phyloP scores from a whole-genome alignment of 225 moss, liverwort and hornwort species.

The Neckera pumila region DNA sequence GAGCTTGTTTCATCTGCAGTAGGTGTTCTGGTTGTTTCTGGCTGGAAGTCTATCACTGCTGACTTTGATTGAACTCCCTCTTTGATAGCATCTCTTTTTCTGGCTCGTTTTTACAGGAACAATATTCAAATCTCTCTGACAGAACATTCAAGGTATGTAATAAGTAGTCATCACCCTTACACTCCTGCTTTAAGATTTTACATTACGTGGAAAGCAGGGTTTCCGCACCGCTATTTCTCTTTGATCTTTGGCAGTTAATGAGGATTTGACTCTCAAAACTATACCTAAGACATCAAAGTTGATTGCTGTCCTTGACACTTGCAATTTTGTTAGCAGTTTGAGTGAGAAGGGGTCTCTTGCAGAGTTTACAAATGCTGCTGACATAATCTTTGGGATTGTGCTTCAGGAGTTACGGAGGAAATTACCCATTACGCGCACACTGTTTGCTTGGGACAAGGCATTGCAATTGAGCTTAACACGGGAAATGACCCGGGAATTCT shows the following conservation, averaged over 20 bases:
- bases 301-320: neutral
- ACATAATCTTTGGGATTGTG: neutral
- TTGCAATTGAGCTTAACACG: constrained; percentile 76
- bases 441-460: constrained; percentile 96
- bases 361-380: neutral
- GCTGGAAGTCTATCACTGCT: neutral
- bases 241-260: neutral
- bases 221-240: neutral
- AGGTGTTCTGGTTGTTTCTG: neutral
- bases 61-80: neutral
- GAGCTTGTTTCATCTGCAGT: neutral
- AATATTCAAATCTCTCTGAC: constrained; percentile 77
- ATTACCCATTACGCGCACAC: constrained; percentile 82
- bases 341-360: neutral
- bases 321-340: neutral
- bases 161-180: neutral
- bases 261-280: neutral
- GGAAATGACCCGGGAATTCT: constrained; percentile 57
- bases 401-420: constrained; percentile 89
- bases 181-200: neutral
- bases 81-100: neutral
- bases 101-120: constrained; percentile 40
- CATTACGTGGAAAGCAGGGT: neutral
- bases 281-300: neutral
- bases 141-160: constrained; percentile 78